These are phyloP conservation scores for Ophiostoma montium DNA, from an alignment of 2,329 filamentous ascomycete species.

Conservation along the genomic window DNA sequence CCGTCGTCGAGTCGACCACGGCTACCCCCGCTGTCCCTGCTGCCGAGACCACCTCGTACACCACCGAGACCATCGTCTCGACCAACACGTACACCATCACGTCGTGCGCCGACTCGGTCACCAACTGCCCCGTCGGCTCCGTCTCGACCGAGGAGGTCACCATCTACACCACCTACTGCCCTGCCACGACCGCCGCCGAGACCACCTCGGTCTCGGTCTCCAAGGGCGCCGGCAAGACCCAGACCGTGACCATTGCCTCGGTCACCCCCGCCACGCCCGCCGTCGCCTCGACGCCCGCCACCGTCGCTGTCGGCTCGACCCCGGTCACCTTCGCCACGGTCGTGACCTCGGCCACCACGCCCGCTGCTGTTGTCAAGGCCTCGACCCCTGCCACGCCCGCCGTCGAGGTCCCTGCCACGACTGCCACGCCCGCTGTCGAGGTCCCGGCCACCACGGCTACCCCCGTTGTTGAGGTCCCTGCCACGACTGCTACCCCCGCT, in stretches of 20 bases:
- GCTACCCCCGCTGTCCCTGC: not conserved
- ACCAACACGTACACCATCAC: not conserved
- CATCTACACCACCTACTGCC: not conserved
- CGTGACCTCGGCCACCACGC: not conserved
- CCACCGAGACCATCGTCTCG: not conserved
- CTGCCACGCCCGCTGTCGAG: not conserved
- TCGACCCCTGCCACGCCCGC: not conserved
- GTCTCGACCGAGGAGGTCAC: not conserved
- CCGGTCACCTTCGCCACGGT: not conserved
- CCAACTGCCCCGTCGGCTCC: not conserved
- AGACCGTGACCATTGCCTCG: slow-evolving; percentile 10
- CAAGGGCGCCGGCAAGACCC: not conserved
- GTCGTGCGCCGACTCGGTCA: not conserved
- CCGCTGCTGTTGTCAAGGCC: not conserved
- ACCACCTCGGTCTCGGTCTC: not conserved
- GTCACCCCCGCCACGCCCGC: not conserved
- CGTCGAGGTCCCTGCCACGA: not conserved
- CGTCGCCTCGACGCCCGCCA: not conserved
- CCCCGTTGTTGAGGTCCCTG: not conserved
- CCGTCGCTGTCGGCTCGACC: not conserved
- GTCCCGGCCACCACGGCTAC: not conserved
- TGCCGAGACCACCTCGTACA: not conserved
- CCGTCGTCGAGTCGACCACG: not conserved
- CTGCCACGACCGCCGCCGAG: not conserved
- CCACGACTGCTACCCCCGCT: not conserved